Conservation (phyloP, 495 filamentous ascomycete species). For the Penicillium nucicola region DNA sequence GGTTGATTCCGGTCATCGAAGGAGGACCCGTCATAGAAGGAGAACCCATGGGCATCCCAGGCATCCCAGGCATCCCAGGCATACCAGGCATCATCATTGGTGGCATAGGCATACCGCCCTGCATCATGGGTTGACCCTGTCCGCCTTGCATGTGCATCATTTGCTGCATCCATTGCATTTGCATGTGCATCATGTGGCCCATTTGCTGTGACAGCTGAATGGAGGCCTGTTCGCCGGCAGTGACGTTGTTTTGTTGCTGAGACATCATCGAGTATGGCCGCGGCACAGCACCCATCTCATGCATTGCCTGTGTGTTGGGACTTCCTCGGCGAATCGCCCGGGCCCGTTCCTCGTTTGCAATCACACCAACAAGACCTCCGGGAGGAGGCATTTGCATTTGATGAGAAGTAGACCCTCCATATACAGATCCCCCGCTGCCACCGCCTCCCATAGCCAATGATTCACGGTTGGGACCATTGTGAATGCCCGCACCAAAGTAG, state of each 20-base stretch:
- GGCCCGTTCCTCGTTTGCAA: constrained; percentile 77
- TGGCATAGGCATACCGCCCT: constrained; percentile 22
- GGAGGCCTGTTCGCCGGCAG: constrained; percentile 70
- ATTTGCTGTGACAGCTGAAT: constrained; percentile 86
- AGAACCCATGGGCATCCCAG: constrained; percentile 6
- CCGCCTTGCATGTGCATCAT: constrained; percentile 71
- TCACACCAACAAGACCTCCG: constrained; percentile 86
- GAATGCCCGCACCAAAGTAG: constrained; percentile 78
- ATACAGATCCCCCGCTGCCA: constrained; percentile 39
- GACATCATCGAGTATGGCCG: constrained; percentile 47
- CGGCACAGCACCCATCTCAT: constrained; percentile 37
- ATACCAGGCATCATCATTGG: constrained; percentile 16
- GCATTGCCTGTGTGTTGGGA: constrained; percentile 59
- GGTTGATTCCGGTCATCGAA: constrained; percentile 13
- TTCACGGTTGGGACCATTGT: constrained; percentile 72
- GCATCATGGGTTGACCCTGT: constrained; percentile 20
- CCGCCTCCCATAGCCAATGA: constrained; percentile 62
- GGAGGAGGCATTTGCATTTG: constrained; percentile 31
- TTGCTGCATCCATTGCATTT: constrained; percentile 78
- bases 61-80: constrained; percentile 18
- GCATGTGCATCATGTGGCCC: constrained; percentile 88
- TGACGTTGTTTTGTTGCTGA: constrained; percentile 11
- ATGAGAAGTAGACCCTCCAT: constrained; percentile 44
- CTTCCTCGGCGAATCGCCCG: constrained; percentile 76
- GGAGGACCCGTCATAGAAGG: constrained; percentile 12